These are phyloP conservation scores for Apiospora rasikravindrae DNA, from an alignment of 2,329 filamentous ascomycete species.

Conservation along the genomic window DNA sequence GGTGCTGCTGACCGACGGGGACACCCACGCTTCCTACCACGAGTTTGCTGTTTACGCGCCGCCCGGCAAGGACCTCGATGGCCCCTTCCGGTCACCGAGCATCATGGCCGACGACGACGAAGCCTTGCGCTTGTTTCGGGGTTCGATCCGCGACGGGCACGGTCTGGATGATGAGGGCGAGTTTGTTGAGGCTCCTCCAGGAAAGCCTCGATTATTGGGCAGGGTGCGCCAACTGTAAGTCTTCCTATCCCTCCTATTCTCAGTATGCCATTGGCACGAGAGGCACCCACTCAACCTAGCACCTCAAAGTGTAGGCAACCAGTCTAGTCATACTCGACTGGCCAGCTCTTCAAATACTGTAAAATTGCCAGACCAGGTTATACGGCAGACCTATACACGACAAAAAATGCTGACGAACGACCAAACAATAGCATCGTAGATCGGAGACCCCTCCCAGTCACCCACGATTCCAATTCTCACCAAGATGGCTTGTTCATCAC, in stretches of 20 bases:
- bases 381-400: background rate
- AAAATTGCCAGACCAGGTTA: background rate
- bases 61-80: slow-evolving; percentile 27
- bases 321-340: background rate
- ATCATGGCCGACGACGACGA: slow-evolving; percentile 37
- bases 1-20: slow-evolving; percentile 31
- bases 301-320: background rate
- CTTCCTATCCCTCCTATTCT: background rate
- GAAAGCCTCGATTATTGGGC: slow-evolving; percentile 32
- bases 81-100: slow-evolving; percentile 33
- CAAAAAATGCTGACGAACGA: slow-evolving; percentile 1
- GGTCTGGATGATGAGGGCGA: slow-evolving; percentile 36
- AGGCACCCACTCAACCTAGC: slow-evolving; percentile 1
- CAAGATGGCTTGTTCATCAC: slow-evolving; percentile 34
- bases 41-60: slow-evolving; percentile 38
- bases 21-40: slow-evolving; percentile 37
- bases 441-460: slow-evolving; percentile 27
- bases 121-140: slow-evolving; percentile 34
- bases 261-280: background rate
- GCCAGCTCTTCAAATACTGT: background rate
- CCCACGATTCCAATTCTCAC: slow-evolving; percentile 25
- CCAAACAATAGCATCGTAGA: slow-evolving; percentile 32
- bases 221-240: slow-evolving; percentile 37
- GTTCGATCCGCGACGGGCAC: slow-evolving; percentile 33
- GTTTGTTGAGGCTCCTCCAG: slow-evolving; percentile 33